Percentiles rank a stretch among this genome's conserved stretches.
Evolutionary conservation across 495 filamentous ascomycete genomes (phyloP).

Genomic region (Rhizodiscina lignyota): DNA sequence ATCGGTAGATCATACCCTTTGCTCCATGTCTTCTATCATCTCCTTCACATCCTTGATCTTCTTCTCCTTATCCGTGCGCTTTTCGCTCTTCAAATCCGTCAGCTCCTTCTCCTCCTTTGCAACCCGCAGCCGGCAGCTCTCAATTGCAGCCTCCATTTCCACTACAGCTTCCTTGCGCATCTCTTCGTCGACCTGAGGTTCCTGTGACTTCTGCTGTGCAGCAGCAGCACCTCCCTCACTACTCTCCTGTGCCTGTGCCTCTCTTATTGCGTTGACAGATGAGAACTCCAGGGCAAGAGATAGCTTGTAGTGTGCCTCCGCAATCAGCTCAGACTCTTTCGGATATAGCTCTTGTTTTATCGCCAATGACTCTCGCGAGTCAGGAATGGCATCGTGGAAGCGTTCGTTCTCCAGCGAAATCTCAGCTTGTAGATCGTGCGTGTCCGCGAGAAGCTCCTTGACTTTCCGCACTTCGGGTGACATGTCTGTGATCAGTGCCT

Average conservation of each 20-base stretch:
- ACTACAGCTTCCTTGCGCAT: conserved; percentile 13
- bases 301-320: conserved; percentile 90
- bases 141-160: conserved; percentile 12
- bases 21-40: conserved; percentile 13
- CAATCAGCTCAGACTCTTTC: conserved; percentile 61
- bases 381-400: conserved; percentile 63
- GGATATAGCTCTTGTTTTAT: conserved; percentile 64
- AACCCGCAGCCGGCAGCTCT: conserved; percentile 8
- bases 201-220: not conserved
- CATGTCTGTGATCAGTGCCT: conserved; percentile 23
- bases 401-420: conserved; percentile 91
- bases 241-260: conserved; percentile 22
- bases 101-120: conserved; percentile 9
- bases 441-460: conserved; percentile 76
- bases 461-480: conserved; percentile 30
- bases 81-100: conserved; percentile 6
- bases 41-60: conserved; percentile 12
- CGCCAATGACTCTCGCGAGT: conserved; percentile 56
- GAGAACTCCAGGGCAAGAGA: conserved; percentile 91
- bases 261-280: conserved; percentile 48
- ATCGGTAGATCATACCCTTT: conserved; percentile 7
- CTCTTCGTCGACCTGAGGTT: conserved; percentile 10
- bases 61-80: conserved; percentile 8
- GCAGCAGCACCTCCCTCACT: not conserved
- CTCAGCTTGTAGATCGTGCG: conserved; percentile 79